These are phyloP conservation scores for Chamaenerion angustifolium DNA, from an alignment of 345 rosid genomes.

Conservation along the genomic window DNA sequence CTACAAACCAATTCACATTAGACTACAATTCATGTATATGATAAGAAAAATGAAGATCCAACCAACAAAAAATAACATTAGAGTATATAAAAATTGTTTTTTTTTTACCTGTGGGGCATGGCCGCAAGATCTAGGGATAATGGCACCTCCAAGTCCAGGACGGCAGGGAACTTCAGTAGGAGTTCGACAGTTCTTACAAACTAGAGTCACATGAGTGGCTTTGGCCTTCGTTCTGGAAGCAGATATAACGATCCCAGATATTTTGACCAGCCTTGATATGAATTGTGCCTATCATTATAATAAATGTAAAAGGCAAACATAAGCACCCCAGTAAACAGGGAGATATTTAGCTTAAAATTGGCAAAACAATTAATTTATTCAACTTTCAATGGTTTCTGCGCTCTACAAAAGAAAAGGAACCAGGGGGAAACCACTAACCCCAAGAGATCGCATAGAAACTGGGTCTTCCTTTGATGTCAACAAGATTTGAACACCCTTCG, in stretches of 20 bases:
- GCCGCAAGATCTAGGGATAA: constrained; percentile 87
- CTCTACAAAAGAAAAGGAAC: background rate
- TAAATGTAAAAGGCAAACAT: background rate
- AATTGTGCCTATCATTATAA: constrained; percentile 47
- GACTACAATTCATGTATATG: background rate
- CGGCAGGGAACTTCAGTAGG: constrained; percentile 68
- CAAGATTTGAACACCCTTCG: constrained; percentile 61
- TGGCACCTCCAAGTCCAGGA: constrained; percentile 96
- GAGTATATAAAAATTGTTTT: background rate
- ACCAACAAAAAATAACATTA: background rate
- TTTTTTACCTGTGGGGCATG: constrained; percentile 71
- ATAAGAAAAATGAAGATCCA: background rate
- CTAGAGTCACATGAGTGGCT: constrained; percentile 73
- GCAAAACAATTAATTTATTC: background rate
- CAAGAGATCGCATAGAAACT: constrained; percentile 66
- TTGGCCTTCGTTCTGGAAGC: constrained; percentile 96
- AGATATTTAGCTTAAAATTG: too few relatives aligned
- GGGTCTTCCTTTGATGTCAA: constrained; percentile 78
- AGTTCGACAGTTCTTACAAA: constrained; percentile 78
- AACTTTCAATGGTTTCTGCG: background rate
- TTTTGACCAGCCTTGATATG: constrained; percentile 77
- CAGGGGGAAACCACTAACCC: constrained; percentile 26
- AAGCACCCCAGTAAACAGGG: background rate
- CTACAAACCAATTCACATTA: constrained; percentile 23
- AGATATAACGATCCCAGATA: constrained; percentile 82